A percentile compares a stretch with the other conserved stretches of the same genome.
Evolutionary conservation across 306 rosid species (phyloP).

Genomic region (Sesbania bispinosa): DNA sequence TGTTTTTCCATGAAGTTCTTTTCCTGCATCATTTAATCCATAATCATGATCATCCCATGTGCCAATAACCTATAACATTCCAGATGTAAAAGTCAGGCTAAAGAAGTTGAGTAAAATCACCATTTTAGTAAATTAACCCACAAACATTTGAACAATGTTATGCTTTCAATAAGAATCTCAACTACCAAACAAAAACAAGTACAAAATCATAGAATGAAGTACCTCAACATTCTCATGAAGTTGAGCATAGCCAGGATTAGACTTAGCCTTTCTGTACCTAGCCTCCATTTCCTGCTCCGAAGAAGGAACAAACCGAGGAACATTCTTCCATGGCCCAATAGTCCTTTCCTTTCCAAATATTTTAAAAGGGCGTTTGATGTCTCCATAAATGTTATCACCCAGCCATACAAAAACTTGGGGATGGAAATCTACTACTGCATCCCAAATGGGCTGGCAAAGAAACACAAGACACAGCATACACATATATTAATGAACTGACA

Average conservation of each 20-base stretch:
- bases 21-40: conserved; percentile 82
- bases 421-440: conserved; percentile 48
- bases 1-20: conserved; percentile 55
- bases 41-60: conserved; percentile 94
- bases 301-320: conserved; percentile 61
- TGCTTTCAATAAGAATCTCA: conserved; percentile 4
- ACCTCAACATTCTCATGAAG: conserved; percentile 57
- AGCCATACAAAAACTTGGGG: conserved; percentile 81
- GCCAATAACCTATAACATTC: conserved; percentile 64
- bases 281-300: conserved; percentile 61
- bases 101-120: not conserved
- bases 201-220: conserved; percentile 11
- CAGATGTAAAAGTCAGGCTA: conserved; percentile 25
- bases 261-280: conserved; percentile 54
- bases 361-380: conserved; percentile 61
- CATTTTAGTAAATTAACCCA: conserved; percentile 6
- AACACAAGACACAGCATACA: conserved; percentile 12
- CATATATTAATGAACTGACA: conserved; percentile 1
- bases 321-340: conserved; percentile 80
- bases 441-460: conserved; percentile 69
- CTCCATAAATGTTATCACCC: conserved; percentile 90
- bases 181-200: conserved; percentile 8
- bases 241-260: conserved; percentile 54
- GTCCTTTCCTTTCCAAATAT: conserved; percentile 74
- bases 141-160: not conserved